Conservation (phyloP, 306 rosid genomes). For the Prunus armeniaca region DNA sequence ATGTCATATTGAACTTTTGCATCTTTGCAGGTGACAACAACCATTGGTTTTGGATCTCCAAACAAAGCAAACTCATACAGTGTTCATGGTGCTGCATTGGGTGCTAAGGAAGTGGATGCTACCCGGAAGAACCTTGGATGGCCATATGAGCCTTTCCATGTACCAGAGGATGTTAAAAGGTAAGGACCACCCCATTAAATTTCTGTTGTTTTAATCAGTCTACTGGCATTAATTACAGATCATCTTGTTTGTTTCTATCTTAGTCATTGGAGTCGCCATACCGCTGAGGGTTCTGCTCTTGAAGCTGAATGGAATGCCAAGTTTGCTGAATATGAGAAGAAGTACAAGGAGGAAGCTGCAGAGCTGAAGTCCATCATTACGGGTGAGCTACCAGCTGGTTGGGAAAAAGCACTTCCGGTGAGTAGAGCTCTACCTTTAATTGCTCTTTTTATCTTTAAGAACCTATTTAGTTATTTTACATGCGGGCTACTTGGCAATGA, state of each 20-base stretch:
- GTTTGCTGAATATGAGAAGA: conserved; percentile 89
- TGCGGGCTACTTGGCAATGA: neutral
- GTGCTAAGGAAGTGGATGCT: conserved; percentile 98
- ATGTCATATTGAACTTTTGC: neutral
- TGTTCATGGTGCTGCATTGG: conserved; percentile 96
- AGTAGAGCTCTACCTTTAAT: conserved; percentile 24
- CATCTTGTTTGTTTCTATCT: conserved; percentile 11
- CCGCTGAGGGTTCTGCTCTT: conserved; percentile 66
- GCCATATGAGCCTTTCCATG: conserved; percentile 96
- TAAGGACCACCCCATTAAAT: conserved; percentile 26
- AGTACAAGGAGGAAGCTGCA: conserved; percentile 78
- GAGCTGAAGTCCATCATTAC: conserved; percentile 64
- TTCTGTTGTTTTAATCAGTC: conserved; percentile 1
- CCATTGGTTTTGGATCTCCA: conserved; percentile 98
- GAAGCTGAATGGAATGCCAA: conserved; percentile 93
- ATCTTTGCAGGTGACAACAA: conserved; percentile 79
- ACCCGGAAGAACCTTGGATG: conserved; percentile 92
- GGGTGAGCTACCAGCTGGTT: conserved; percentile 81
- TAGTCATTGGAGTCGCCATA: conserved; percentile 97
- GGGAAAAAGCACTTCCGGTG: conserved; percentile 99
- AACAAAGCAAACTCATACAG: conserved; percentile 97
- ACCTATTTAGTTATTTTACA: neutral
- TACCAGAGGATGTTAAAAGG: conserved; percentile 93
- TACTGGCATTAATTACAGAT: conserved; percentile 20
- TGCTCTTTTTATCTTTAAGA: neutral